Percentiles rank a stretch among this genome's conserved stretches.
Evolutionary conservation across 495 filamentous ascomycete species (phyloP).

Genomic region (Neurospora tetrasperma): DNA sequence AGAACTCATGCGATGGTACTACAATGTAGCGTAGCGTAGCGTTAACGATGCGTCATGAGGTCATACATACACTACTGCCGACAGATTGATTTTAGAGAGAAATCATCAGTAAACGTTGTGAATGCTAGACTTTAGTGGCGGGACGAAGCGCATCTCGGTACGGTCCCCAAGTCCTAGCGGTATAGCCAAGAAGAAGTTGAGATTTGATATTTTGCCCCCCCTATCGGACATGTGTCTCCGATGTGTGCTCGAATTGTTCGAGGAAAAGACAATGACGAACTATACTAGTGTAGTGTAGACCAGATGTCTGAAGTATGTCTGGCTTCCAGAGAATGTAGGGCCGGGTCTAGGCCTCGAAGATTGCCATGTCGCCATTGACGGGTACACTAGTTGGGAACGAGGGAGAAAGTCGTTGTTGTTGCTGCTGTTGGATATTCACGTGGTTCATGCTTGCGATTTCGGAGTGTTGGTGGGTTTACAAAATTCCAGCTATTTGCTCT

Average conservation of each 20-base stretch:
- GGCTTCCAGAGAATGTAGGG: background rate
- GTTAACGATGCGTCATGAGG: background rate
- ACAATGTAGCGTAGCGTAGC: background rate
- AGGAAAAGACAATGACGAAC: background rate
- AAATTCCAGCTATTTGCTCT: too few species aligned
- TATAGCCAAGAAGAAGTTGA: background rate
- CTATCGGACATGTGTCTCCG: background rate
- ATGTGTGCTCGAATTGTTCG: background rate
- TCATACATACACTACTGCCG: background rate
- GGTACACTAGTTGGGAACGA: background rate
- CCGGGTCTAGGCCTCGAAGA: background rate
- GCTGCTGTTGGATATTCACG: too few species aligned
- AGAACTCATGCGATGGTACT: background rate
- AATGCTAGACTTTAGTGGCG: background rate
- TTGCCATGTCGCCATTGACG: background rate
- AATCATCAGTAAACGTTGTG: background rate
- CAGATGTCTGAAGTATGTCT: background rate
- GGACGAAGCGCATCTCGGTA: background rate
- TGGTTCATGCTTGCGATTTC: too few species aligned
- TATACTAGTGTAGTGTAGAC: background rate
- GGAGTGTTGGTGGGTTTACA: too few species aligned
- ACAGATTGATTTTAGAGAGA: background rate
- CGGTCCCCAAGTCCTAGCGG: background rate
- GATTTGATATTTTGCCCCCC: background rate
- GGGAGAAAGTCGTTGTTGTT: background rate